phyloP scores from a whole-genome alignment of 345 rosid genomes.

The Salix exigua region DNA sequence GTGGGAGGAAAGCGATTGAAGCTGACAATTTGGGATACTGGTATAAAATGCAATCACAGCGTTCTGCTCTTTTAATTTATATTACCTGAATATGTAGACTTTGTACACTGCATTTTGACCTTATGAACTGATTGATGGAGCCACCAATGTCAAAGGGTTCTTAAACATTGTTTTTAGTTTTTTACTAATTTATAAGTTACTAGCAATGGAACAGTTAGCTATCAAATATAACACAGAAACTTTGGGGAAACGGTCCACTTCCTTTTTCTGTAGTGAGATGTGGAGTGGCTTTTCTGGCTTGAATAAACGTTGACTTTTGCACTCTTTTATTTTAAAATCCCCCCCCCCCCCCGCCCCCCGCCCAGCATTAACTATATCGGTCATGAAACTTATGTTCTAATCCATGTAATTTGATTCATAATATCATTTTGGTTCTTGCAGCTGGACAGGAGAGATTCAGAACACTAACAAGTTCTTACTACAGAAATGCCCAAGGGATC shows the following conservation, averaged over 20 bases:
- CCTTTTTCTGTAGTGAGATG: background rate
- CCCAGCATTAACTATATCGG: background rate
- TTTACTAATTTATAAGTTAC: background rate
- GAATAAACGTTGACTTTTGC: background rate
- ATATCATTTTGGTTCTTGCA: conserved; percentile 35
- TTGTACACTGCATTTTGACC: background rate
- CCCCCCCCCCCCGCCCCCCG: no score
- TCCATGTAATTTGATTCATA: background rate
- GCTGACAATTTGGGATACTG: conserved; percentile 98
- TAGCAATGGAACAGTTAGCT: conserved; percentile 15
- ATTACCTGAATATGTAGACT: background rate
- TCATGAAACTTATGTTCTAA: background rate
- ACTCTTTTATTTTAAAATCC: background rate
- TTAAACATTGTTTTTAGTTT: background rate
- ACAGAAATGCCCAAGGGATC: conserved; percentile 92
- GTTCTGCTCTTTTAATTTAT: background rate
- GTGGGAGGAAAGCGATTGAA: conserved; percentile 80
- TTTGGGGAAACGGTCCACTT: background rate
- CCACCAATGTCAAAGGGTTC: background rate
- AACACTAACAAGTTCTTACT: conserved; percentile 87
- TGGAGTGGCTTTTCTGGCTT: background rate
- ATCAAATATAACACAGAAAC: background rate
- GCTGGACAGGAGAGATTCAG: conserved; percentile 99
- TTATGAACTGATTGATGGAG: background rate
- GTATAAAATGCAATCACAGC: conserved; percentile 30